Evolutionary conservation across 2,329 filamentous ascomycete species (phyloP).

Genomic region (Verticillium alfalfae): DNA sequence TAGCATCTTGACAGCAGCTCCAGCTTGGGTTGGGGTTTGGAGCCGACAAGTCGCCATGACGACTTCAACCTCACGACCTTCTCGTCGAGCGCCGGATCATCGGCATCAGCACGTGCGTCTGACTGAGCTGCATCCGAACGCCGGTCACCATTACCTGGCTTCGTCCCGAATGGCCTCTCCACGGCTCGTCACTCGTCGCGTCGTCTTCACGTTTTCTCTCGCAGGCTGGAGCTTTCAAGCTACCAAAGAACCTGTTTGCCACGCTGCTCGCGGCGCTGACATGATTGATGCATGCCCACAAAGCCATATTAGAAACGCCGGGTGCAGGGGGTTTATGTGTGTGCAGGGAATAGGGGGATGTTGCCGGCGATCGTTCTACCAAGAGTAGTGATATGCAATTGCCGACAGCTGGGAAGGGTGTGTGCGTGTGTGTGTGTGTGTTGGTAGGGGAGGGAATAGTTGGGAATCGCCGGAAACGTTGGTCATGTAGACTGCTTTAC

Average conservation of each 20-base stretch:
- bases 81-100: background rate
- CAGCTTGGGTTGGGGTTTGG: background rate
- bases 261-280: slow-evolving; percentile 9
- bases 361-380: slow-evolving; percentile 6
- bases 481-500: slow-evolving; percentile 29
- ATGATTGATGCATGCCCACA: slow-evolving; percentile 24
- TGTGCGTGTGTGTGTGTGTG: background rate
- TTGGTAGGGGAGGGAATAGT: slow-evolving; percentile 4
- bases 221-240: slow-evolving; percentile 61
- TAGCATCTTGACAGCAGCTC: slow-evolving; percentile 7
- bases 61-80: background rate
- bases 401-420: slow-evolving; percentile 4
- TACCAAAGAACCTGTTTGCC: slow-evolving; percentile 48
- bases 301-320: slow-evolving; percentile 28
- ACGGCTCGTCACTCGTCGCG: background rate
- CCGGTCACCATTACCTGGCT: background rate
- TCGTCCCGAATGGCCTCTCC: background rate
- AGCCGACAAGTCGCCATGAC: background rate
- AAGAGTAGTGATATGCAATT: slow-evolving; percentile 1
- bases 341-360: slow-evolving; percentile 13
- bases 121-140: background rate
- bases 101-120: background rate
- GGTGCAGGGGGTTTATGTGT: slow-evolving; percentile 8
- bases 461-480: slow-evolving; percentile 3
- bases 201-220: slow-evolving; percentile 6